phyloP scores from a whole-genome alignment of 495 filamentous ascomycete species.

The Penicillium desertorum region DNA sequence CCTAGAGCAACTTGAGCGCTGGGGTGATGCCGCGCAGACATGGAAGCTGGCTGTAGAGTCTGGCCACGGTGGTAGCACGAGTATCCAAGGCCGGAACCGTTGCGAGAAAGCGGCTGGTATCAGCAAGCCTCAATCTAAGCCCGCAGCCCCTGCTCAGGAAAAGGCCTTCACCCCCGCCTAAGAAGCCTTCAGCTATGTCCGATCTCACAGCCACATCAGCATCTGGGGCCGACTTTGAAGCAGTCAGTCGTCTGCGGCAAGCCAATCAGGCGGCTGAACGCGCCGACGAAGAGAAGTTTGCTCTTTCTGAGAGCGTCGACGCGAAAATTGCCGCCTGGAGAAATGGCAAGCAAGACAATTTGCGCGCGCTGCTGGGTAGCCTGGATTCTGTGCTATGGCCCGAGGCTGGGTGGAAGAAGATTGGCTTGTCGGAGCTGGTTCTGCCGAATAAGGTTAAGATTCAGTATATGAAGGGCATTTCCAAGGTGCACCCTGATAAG shows the following conservation, averaged over 20 bases:
- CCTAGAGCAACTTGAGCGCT: constrained; percentile 92
- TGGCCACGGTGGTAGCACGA: constrained; percentile 77
- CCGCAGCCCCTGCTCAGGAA: constrained; percentile 38
- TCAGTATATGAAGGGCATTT: constrained; percentile 98
- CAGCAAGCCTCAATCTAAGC: constrained; percentile 48
- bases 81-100: constrained; percentile 81
- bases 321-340: constrained; percentile 75
- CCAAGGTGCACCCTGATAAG: constrained; percentile 98
- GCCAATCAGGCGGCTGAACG: constrained; percentile 81
- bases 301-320: constrained; percentile 80
- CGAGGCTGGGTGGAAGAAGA: constrained; percentile 92
- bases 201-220: constrained; percentile 37
- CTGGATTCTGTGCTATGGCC: constrained; percentile 90
- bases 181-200: constrained; percentile 49
- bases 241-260: constrained; percentile 74
- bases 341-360: constrained; percentile 85
- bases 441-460: constrained; percentile 92
- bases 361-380: constrained; percentile 84
- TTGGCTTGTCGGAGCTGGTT: constrained; percentile 87
- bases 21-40: constrained; percentile 73
- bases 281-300: constrained; percentile 89
- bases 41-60: constrained; percentile 84
- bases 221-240: constrained; percentile 44
- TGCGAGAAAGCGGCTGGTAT: constrained; percentile 79
- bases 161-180: constrained; percentile 37